Conservation (phyloP, 2,329 filamentous ascomycete species). For the Sporothrix euskadiensis region DNA sequence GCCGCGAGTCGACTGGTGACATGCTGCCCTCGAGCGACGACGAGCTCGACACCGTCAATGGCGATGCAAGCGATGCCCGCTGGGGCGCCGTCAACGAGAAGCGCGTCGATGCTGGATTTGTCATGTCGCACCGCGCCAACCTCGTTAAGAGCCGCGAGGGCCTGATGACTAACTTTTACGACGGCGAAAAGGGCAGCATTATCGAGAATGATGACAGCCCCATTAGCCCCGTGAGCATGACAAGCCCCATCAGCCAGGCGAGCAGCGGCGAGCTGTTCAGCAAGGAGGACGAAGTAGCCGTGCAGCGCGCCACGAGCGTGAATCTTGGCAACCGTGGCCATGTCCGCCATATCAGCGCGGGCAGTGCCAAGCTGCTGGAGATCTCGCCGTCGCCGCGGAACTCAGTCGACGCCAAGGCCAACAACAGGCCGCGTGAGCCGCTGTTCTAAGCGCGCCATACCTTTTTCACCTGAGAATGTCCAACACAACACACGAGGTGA, state of each 20-base stretch:
- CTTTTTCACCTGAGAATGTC: not conserved
- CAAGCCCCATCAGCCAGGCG: conserved; percentile 25
- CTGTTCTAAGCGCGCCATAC: conserved; percentile 17
- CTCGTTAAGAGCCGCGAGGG: conserved; percentile 56
- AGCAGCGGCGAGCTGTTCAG: conserved; percentile 33
- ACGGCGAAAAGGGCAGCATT: conserved; percentile 41
- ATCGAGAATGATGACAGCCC: conserved; percentile 12
- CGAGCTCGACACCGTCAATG: conserved; percentile 38
- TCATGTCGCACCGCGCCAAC: conserved; percentile 43
- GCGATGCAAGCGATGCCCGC: conserved; percentile 41
- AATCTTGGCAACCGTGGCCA: conserved; percentile 63
- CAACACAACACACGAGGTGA: not conserved
- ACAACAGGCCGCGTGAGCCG: not conserved
- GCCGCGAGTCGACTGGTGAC: conserved; percentile 51
- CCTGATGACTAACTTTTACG: conserved; percentile 47
- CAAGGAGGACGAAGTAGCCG: conserved; percentile 43
- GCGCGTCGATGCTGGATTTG: conserved; percentile 62
- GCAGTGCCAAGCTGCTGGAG: conserved; percentile 73
- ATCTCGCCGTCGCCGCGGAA: conserved; percentile 58
- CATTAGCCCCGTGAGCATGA: conserved; percentile 24
- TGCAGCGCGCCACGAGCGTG: conserved; percentile 69
- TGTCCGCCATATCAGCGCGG: conserved; percentile 71
- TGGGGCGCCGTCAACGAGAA: conserved; percentile 44
- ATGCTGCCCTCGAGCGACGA: conserved; percentile 61
- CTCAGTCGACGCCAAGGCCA: conserved; percentile 52